A percentile compares a stretch with the other conserved stretches of the same genome.
Conservation (phyloP, 176 grass and related monocot species). For the Metroxylon sagu region DNA sequence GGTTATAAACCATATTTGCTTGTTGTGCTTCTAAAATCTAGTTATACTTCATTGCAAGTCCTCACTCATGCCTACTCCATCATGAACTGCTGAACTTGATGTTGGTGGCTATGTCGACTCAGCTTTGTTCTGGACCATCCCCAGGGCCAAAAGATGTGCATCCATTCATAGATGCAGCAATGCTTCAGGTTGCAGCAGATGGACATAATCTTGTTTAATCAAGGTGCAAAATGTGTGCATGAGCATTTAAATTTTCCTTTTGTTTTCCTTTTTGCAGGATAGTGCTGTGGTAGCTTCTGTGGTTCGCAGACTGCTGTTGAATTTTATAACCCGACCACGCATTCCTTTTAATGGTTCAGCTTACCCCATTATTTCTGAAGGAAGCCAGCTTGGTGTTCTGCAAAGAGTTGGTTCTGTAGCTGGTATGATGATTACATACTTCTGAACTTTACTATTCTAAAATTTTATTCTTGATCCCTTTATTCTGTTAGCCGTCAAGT, state of each 20-base stretch:
- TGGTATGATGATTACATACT: conserved; percentile 44
- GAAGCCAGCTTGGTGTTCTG: conserved; percentile 66
- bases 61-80: conserved; percentile 73
- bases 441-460: not conserved
- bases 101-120: conserved; percentile 95
- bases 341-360: conserved; percentile 53
- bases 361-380: conserved; percentile 62
- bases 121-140: conserved; percentile 93
- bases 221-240: too few relatives aligned
- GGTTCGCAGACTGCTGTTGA: conserved; percentile 66
- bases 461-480: not conserved
- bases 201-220: not conserved
- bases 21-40: conserved; percentile 27
- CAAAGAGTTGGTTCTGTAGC: conserved; percentile 88
- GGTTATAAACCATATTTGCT: not conserved
- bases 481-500: not conserved
- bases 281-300: conserved; percentile 46
- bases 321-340: conserved; percentile 66
- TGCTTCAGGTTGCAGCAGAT: conserved; percentile 65
- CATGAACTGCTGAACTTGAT: conserved; percentile 94
- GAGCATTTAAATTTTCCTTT: too few relatives aligned
- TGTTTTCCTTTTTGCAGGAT: conserved; percentile 46
- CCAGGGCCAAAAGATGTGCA: conserved; percentile 88
- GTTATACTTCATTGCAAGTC: conserved; percentile 49
- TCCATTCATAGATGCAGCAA: conserved; percentile 89